Percentiles rank a stretch among this genome's conserved stretches.
These are phyloP conservation scores for Niebla homalea DNA, from an alignment of 495 filamentous ascomycete species.

Conservation along the genomic window DNA sequence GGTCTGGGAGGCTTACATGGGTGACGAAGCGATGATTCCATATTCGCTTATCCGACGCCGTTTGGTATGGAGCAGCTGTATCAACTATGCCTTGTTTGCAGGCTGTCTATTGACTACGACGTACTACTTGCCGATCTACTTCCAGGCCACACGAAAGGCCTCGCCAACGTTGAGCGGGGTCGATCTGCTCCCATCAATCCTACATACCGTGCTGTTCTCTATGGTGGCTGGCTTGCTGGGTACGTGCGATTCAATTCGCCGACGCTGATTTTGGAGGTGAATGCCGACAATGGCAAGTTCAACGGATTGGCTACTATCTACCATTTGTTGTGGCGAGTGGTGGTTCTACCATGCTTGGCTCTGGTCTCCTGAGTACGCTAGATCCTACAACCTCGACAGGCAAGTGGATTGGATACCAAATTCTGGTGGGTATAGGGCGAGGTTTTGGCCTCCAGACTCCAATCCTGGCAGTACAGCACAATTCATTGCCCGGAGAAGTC, in stretches of 20 bases:
- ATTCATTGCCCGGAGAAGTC: conserved; percentile 29
- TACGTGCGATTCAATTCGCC: conserved; percentile 10
- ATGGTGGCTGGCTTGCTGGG: conserved; percentile 31
- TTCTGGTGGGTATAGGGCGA: conserved; percentile 39
- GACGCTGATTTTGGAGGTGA: not conserved
- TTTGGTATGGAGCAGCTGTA: conserved; percentile 23
- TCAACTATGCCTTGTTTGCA: conserved; percentile 18
- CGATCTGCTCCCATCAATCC: conserved; percentile 29
- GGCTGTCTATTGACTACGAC: conserved; percentile 10
- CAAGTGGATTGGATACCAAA: conserved; percentile 47
- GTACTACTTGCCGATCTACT: conserved; percentile 32
- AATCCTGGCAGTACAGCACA: conserved; percentile 41
- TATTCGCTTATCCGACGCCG: conserved; percentile 21
- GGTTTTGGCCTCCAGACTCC: conserved; percentile 38
- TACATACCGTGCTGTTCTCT: conserved; percentile 35
- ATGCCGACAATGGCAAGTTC: conserved; percentile 19
- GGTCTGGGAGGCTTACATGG: conserved; percentile 32
- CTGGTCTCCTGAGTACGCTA: conserved; percentile 38
- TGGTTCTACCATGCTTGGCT: conserved; percentile 24
- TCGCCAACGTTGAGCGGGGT: conserved; percentile 27
- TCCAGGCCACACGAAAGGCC: conserved; percentile 23
- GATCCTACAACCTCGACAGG: conserved; percentile 26
- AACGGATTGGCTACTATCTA: conserved; percentile 36
- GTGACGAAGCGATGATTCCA: conserved; percentile 41
- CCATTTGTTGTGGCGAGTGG: conserved; percentile 28